These are phyloP conservation scores for Fagopyrum tataricum DNA, from an alignment of 148 eudicot genomes.

Conservation along the genomic window DNA sequence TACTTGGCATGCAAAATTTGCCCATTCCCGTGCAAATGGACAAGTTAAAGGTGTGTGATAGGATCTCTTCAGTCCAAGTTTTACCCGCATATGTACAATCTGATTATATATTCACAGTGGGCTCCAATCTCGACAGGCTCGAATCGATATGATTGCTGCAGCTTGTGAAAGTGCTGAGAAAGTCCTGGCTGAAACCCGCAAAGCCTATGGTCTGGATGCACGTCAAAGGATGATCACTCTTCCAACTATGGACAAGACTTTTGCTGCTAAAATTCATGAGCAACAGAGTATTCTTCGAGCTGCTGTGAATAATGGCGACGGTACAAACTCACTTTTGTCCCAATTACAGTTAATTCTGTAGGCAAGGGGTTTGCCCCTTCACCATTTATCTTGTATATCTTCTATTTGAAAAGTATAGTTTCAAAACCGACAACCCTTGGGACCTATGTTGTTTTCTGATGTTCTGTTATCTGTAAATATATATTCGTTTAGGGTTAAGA, in stretches of 20 bases:
- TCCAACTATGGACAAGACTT: slow-evolving; percentile 84
- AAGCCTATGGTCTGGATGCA: slow-evolving; percentile 74
- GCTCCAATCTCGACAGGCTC: slow-evolving; percentile 41
- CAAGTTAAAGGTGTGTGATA: slow-evolving; percentile 60
- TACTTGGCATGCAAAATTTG: slow-evolving; percentile 70
- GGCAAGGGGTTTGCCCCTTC: background rate
- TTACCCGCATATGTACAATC: background rate
- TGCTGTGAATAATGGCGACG: slow-evolving; percentile 95
- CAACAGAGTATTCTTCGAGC: slow-evolving; percentile 79
- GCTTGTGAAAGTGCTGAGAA: slow-evolving; percentile 99
- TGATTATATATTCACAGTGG: slow-evolving; percentile 9
- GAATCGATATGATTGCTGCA: slow-evolving; percentile 89
- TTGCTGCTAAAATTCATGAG: slow-evolving; percentile 93
- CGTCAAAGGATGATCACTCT: slow-evolving; percentile 63
- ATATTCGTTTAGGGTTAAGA: slow-evolving; percentile 47
- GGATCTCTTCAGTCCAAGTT: background rate
- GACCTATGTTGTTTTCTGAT: background rate
- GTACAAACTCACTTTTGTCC: slow-evolving; percentile 24
- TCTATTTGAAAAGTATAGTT: background rate
- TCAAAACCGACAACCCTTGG: background rate
- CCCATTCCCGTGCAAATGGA: slow-evolving; percentile 70
- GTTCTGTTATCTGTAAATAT: background rate
- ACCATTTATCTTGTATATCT: slow-evolving; percentile 1
- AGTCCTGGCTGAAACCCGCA: slow-evolving; percentile 90
- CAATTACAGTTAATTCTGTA: background rate